A percentile compares a stretch with the other conserved stretches of the same genome.
Conservation (phyloP, 345 rosid genomes). For the Chamaenerion angustifolium region DNA sequence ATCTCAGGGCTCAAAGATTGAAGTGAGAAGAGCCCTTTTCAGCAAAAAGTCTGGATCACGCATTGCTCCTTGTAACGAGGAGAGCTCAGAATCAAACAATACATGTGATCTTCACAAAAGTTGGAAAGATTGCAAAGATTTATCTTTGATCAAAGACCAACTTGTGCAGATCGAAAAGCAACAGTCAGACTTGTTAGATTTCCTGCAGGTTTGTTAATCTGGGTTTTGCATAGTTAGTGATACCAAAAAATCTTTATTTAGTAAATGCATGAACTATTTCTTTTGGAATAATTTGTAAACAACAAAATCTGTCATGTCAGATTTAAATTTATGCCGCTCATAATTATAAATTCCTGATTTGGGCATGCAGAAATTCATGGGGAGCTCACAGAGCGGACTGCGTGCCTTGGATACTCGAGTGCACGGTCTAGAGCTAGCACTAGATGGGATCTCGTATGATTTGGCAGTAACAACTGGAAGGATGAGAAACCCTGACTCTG, state of each 20-base stretch:
- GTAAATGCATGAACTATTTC: not conserved
- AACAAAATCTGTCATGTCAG: not conserved
- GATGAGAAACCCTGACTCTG: conserved; percentile 36
- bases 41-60: conserved; percentile 46
- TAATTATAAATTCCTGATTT: not conserved
- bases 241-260: not conserved
- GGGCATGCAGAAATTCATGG: conserved; percentile 49
- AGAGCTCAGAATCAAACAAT: conserved; percentile 19
- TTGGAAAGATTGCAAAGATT: conserved; percentile 61
- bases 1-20: conserved; percentile 21
- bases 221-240: not conserved
- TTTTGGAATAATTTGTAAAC: not conserved
- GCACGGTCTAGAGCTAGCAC: conserved; percentile 70
- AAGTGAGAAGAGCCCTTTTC: conserved; percentile 29
- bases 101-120: conserved; percentile 39
- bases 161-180: conserved; percentile 88
- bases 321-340: too few species aligned
- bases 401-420: conserved; percentile 70
- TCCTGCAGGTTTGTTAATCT: conserved; percentile 57
- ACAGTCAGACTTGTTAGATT: conserved; percentile 73
- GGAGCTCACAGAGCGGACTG: conserved; percentile 81
- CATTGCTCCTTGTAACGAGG: conserved; percentile 36
- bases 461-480: conserved; percentile 64
- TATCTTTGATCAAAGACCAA: conserved; percentile 63
- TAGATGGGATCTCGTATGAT: conserved; percentile 92